A percentile compares a stretch with the other conserved stretches of the same genome.
phyloP scores from a whole-genome alignment of 352 stramenopile genomes.

The Phytophthora hybrid region DNA sequence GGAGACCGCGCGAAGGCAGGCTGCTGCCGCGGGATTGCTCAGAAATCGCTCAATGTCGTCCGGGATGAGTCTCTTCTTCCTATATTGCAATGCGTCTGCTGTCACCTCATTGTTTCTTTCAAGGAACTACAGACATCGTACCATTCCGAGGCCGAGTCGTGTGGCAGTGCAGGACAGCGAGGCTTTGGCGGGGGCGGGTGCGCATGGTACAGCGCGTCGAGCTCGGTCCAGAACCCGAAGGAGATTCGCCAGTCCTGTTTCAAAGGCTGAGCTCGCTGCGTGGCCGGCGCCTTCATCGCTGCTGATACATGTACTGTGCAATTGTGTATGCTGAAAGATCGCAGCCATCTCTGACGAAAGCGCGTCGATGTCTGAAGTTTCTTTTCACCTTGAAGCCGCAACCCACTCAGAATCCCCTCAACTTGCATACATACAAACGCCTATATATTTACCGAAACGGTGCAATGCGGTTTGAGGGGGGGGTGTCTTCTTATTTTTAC shows the following conservation, averaged over 20 bases:
- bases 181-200: conserved; percentile 52
- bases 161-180: conserved; percentile 41
- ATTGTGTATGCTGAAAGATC: conserved; percentile 5
- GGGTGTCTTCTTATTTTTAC: conserved; percentile 17
- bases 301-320: neutral
- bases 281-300: neutral
- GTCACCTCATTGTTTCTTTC: neutral
- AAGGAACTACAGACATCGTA: conserved; percentile 16
- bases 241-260: conserved; percentile 52
- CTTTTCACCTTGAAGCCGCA: conserved; percentile 17
- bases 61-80: conserved; percentile 51
- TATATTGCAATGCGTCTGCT: conserved; percentile 9
- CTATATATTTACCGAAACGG: conserved; percentile 10
- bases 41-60: conserved; percentile 53
- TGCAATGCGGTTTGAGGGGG: conserved; percentile 12
- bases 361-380: conserved; percentile 15
- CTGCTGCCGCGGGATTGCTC: conserved; percentile 48
- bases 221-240: conserved; percentile 68
- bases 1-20: conserved; percentile 37
- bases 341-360: neutral
- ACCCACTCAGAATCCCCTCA: conserved; percentile 3
- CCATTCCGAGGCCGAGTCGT: conserved; percentile 53
- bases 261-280: conserved; percentile 10
- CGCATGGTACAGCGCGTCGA: conserved; percentile 63
- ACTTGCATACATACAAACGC: conserved; percentile 23